These are phyloP conservation scores for Moesziomyces parantarcticus DNA, from an alignment of 1,284 basidiomycete species.

Conservation along the genomic window DNA sequence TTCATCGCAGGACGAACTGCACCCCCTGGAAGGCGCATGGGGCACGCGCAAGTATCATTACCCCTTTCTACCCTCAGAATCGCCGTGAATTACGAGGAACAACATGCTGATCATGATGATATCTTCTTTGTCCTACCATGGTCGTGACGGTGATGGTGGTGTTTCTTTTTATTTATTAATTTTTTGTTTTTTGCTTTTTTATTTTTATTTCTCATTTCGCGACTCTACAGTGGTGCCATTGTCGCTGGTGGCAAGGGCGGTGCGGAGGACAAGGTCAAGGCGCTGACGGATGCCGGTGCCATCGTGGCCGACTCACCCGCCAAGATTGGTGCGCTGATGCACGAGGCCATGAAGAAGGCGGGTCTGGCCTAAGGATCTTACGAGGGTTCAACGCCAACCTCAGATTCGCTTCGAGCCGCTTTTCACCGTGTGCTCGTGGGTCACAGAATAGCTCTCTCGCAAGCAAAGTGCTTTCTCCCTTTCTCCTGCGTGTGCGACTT, in stretches of 20 bases:
- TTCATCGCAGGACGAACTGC: constrained; percentile 97
- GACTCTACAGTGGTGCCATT: constrained; percentile 78
- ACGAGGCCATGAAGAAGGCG: constrained; percentile 63
- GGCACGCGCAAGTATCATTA: constrained; percentile 66
- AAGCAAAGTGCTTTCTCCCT: too few species aligned
- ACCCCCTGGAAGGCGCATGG: constrained; percentile 97
- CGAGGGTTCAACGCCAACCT: too few species aligned
- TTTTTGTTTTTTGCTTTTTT: constrained; percentile 3
- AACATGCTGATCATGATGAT: not conserved
- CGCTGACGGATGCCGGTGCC: constrained; percentile 91
- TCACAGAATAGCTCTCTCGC: too few species aligned
- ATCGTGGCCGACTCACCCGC: constrained; percentile 93
- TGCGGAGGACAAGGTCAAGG: constrained; percentile 92
- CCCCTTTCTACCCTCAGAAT: not conserved
- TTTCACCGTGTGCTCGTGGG: too few species aligned
- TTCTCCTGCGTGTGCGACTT: too few species aligned
- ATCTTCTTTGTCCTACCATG: not conserved
- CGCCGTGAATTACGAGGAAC: too few species aligned
- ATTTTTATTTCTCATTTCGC: constrained; percentile 2
- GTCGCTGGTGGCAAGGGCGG: constrained; percentile 98
- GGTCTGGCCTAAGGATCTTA: constrained; percentile 46
- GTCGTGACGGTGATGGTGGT: not conserved
- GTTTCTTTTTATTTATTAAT: constrained; percentile 1
- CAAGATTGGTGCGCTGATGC: constrained; percentile 66
- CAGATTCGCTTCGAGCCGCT: too few species aligned